Evolutionary conservation across 768 basidiomycete species (phyloP).

Genomic region (Termitomyces sp.): DNA sequence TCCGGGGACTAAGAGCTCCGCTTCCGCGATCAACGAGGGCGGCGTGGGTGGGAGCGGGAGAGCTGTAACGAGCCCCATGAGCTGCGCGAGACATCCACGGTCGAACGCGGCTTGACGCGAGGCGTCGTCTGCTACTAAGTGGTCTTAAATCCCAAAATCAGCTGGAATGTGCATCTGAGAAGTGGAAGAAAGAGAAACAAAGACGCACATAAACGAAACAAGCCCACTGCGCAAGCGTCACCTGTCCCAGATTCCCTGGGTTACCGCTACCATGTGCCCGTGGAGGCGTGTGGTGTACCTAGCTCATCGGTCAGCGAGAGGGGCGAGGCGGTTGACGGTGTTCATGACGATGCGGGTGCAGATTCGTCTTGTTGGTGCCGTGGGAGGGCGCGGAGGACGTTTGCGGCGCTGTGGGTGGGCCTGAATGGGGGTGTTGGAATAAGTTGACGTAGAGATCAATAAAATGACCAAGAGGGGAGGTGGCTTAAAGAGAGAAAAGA

Average conservation of each 20-base stretch:
- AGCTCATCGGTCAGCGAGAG: conserved; percentile 13
- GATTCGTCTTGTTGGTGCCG: conserved; percentile 33
- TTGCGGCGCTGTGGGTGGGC: conserved; percentile 63
- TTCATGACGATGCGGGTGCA: conserved; percentile 60
- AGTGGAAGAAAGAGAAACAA: neutral
- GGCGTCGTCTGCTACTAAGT: conserved; percentile 69
- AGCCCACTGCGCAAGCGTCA: conserved; percentile 27
- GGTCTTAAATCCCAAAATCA: conserved; percentile 44
- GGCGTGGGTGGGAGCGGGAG: too few species aligned
- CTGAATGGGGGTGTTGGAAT: too few species aligned
- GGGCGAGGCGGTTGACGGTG: conserved; percentile 50
- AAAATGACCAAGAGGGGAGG: too few species aligned
- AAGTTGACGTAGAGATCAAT: too few species aligned
- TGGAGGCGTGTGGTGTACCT: neutral
- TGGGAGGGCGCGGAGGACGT: conserved; percentile 52
- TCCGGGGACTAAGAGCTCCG: neutral
- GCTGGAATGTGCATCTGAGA: neutral
- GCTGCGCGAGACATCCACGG: too few species aligned
- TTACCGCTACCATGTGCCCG: neutral
- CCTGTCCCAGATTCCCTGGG: neutral
- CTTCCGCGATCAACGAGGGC: neutral
- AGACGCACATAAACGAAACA: conserved; percentile 68
- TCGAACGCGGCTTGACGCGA: too few species aligned
- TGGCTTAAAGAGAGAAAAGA: too few species aligned
- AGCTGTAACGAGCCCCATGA: too few species aligned